A percentile compares a stretch with the other conserved stretches of the same genome.
phyloP scores from a whole-genome alignment of 139 green algal genomes.

The Ettlia oleoabundans region DNA sequence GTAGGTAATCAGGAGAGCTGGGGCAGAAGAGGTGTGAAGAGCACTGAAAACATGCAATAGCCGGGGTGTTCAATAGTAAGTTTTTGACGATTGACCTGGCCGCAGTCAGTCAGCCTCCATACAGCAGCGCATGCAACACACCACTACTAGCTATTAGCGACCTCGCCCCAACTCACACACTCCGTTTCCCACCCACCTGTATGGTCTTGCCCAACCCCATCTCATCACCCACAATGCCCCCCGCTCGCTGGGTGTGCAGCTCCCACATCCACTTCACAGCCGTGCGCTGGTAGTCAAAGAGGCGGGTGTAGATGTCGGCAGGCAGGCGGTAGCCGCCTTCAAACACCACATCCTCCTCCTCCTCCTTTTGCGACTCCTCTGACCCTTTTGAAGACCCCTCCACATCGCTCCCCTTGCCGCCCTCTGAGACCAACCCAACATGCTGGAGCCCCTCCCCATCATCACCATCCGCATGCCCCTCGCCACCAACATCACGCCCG shows the following conservation, averaged over 20 bases:
- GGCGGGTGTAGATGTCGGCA: conserved; percentile 59
- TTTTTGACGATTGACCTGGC: too few species aligned
- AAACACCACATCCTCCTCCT: conserved; percentile 64
- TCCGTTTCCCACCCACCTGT: conserved; percentile 26
- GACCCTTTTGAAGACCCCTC: too few species aligned
- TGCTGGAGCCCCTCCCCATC: conserved; percentile 35
- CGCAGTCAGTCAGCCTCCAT: too few species aligned
- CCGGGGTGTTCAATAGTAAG: too few species aligned
- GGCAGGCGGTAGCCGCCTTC: conserved; percentile 72
- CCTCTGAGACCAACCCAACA: conserved; percentile 54
- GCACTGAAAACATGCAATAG: too few species aligned
- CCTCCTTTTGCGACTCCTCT: too few species aligned
- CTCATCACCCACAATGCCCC: conserved; percentile 92
- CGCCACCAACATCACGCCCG: background rate
- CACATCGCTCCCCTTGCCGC: background rate
- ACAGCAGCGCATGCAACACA: too few species aligned
- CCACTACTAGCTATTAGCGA: too few species aligned
- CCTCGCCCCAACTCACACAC: too few species aligned
- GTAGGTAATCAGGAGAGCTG: background rate
- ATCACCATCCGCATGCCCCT: background rate
- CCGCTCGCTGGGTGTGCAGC: conserved; percentile 90
- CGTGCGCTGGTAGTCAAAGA: conserved; percentile 96
- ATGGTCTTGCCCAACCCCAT: conserved; percentile 77
- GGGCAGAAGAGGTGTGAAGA: background rate
- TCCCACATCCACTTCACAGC: conserved; percentile 99